phyloP scores from a whole-genome alignment of 306 rosid species.

The Glycine tomentella region DNA sequence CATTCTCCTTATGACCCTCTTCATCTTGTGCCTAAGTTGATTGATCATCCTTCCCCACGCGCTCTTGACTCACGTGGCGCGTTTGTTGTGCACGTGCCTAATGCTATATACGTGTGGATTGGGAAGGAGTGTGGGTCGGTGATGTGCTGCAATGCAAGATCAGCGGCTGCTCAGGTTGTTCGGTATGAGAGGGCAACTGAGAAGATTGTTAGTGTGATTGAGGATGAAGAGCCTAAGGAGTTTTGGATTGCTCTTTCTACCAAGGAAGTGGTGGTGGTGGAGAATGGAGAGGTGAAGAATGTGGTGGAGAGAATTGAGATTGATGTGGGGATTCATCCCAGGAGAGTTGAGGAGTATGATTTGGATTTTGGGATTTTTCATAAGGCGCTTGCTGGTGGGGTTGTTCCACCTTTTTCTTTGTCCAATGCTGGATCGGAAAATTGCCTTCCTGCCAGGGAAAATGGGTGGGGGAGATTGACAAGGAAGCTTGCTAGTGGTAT shows the following conservation, averaged over 20 bases:
- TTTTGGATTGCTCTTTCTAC: constrained; percentile 80
- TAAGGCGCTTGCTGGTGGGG: constrained; percentile 91
- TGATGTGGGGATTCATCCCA: constrained; percentile 44
- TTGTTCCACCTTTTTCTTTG: constrained; percentile 79
- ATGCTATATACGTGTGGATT: constrained; percentile 82
- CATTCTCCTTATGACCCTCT: constrained; percentile 94
- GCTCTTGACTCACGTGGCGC: constrained; percentile 98
- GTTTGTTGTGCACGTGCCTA: constrained; percentile 79
- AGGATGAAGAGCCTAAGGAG: constrained; percentile 75
- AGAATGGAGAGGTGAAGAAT: constrained; percentile 1
- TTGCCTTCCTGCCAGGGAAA: constrained; percentile 82
- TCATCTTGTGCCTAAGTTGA: constrained; percentile 86
- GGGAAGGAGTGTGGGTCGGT: constrained; percentile 63
- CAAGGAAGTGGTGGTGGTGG: constrained; percentile 44
- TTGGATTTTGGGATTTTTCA: constrained; percentile 79
- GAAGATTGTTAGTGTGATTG: constrained; percentile 57
- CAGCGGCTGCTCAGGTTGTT: constrained; percentile 79
- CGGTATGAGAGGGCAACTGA: constrained; percentile 79
- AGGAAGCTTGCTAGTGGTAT: constrained; percentile 63
- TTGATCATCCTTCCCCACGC: constrained; percentile 58
- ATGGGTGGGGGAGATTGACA: constrained; percentile 79
- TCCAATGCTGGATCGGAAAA: constrained; percentile 79
- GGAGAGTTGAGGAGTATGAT: constrained; percentile 76
- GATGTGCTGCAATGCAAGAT: constrained; percentile 69
- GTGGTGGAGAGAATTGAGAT: constrained; percentile 45